Evolutionary conservation across 768 basidiomycete species (phyloP).

Genomic region (Suillus occidentalis): DNA sequence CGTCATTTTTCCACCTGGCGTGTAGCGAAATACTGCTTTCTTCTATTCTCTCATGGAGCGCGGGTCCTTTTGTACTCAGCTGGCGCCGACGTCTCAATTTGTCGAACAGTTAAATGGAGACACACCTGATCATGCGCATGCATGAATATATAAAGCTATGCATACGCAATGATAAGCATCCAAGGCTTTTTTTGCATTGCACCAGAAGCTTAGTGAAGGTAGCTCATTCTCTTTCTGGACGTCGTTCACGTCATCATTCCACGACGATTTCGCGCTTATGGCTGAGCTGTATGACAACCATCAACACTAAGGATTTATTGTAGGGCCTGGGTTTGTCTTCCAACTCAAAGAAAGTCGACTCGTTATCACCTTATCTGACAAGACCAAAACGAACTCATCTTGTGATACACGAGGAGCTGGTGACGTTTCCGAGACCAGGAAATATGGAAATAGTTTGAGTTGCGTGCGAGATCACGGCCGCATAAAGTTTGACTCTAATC

Average conservation of each 20-base stretch:
- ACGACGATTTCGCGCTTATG: not conserved
- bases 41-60: not conserved
- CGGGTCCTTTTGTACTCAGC: not conserved
- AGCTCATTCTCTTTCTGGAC: not conserved
- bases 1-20: not conserved
- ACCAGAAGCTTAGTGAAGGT: not conserved
- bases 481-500: not conserved
- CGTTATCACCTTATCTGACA: not conserved
- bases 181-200: not conserved
- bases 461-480: not conserved
- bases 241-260: not conserved
- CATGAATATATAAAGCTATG: not conserved
- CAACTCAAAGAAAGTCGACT: not conserved
- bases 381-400: not conserved
- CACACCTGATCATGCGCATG: not conserved
- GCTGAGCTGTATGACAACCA: not conserved
- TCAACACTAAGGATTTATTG: not conserved
- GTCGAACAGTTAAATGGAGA: not conserved
- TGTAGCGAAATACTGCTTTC: not conserved
- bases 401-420: not conserved
- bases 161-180: not conserved
- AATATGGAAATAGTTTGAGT: not conserved
- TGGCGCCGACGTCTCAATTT: not conserved
- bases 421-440: not conserved
- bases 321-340: not conserved